phyloP scores from a whole-genome alignment of 1,284 basidiomycete genomes.

The Thelephora terrestris region DNA sequence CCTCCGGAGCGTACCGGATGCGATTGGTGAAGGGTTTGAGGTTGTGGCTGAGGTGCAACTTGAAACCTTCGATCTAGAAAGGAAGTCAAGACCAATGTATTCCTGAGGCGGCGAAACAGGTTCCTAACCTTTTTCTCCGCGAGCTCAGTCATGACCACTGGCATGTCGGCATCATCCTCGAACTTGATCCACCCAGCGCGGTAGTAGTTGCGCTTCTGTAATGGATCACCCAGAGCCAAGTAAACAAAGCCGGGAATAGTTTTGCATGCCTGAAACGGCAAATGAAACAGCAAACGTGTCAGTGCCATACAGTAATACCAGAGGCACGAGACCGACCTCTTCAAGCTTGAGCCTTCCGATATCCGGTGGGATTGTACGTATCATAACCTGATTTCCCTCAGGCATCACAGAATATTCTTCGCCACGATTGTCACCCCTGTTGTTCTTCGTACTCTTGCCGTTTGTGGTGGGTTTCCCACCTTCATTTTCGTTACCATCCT shows the following conservation, averaged over 20 bases:
- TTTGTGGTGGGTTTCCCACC: slow-evolving; percentile 44
- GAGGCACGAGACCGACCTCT: slow-evolving; percentile 44
- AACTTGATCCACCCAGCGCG: slow-evolving; percentile 90
- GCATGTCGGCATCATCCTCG: slow-evolving; percentile 73
- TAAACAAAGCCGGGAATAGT: slow-evolving; percentile 66
- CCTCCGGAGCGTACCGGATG: slow-evolving; percentile 71
- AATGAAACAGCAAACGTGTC: slow-evolving; percentile 6
- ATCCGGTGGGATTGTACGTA: slow-evolving; percentile 86
- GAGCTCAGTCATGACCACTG: slow-evolving; percentile 57
- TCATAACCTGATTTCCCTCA: slow-evolving; percentile 84
- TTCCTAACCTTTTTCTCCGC: slow-evolving; percentile 70
- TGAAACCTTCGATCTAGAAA: slow-evolving; percentile 82
- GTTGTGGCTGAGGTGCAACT: slow-evolving; percentile 80
- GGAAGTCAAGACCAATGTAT: slow-evolving; percentile 5
- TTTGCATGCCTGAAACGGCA: slow-evolving; percentile 41
- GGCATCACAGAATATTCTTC: slow-evolving; percentile 70
- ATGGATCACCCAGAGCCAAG: slow-evolving; percentile 82
- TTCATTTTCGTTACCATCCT: slow-evolving; percentile 56
- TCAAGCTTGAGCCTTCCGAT: slow-evolving; percentile 82
- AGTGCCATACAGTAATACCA: slow-evolving; percentile 1
- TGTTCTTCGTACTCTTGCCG: slow-evolving; percentile 39
- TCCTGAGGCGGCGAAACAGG: not conserved
- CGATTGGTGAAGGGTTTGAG: slow-evolving; percentile 69
- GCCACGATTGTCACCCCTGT: slow-evolving; percentile 42
- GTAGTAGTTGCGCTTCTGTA: slow-evolving; percentile 84